Percentiles rank a stretch among this genome's conserved stretches.
Conservation (phyloP, 306 rosid genomes). For the Cicer arietinum region DNA sequence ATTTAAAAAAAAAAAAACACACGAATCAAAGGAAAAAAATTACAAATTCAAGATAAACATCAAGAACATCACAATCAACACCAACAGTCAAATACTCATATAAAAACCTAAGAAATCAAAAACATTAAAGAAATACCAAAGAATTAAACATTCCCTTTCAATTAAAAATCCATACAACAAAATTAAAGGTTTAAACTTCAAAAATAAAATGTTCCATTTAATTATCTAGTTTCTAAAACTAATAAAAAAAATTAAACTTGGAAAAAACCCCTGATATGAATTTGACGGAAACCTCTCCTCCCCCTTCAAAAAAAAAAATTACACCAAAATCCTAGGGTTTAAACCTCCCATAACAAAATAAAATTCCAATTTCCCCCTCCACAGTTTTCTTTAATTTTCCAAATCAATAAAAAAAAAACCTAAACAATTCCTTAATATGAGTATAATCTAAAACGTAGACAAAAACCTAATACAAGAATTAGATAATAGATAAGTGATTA, state of each 20-base stretch:
- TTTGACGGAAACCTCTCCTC: neutral
- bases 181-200: slow-evolving; percentile 3
- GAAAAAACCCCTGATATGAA: slow-evolving; percentile 1
- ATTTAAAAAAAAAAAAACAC: neutral
- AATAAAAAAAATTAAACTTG: neutral
- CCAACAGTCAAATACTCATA: slow-evolving; percentile 1
- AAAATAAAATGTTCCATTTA: neutral
- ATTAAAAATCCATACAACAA: slow-evolving; percentile 3
- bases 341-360: slow-evolving; percentile 1
- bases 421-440: neutral
- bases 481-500: too few species aligned
- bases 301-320: neutral
- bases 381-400: neutral
- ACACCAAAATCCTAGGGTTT: slow-evolving; percentile 40
- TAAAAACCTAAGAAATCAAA: neutral
- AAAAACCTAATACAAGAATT: too few species aligned
- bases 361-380: neutral
- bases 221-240: neutral
- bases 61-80: slow-evolving; percentile 29
- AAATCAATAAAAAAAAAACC: neutral
- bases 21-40: neutral
- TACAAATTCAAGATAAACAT: neutral
- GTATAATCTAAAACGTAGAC: too few species aligned
- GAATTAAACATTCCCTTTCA: slow-evolving; percentile 11
- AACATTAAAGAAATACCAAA: neutral